Conservation (phyloP, 441 rosid species). For the Omphalea diandra region DNA sequence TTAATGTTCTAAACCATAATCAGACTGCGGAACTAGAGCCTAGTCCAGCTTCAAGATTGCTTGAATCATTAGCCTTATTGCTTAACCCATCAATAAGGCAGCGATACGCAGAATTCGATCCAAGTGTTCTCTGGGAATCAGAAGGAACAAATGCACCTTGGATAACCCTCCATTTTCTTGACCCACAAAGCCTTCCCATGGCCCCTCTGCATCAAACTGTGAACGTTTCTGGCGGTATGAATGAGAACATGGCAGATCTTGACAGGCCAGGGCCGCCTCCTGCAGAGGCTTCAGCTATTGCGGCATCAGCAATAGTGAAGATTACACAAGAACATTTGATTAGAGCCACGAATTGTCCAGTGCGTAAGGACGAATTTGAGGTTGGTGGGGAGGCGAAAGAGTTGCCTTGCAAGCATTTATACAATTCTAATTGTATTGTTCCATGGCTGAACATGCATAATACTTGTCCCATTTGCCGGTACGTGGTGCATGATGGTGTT, state of each 20-base stretch:
- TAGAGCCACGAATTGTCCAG: conserved; percentile 49
- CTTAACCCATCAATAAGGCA: conserved; percentile 25
- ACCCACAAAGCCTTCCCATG: conserved; percentile 8
- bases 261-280: conserved; percentile 52
- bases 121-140: conserved; percentile 41
- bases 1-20: conserved; percentile 38
- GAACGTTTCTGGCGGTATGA: not conserved
- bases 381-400: conserved; percentile 48
- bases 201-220: not conserved
- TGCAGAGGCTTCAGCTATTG: conserved; percentile 42
- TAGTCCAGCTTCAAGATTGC: conserved; percentile 13
- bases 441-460: conserved; percentile 71
- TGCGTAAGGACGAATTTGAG: conserved; percentile 72
- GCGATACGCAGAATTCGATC: conserved; percentile 1
- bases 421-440: conserved; percentile 61
- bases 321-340: conserved; percentile 36
- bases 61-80: conserved; percentile 27
- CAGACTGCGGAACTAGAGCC: conserved; percentile 18
- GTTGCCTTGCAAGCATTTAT: conserved; percentile 69
- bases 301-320: conserved; percentile 40
- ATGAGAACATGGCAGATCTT: conserved; percentile 15
- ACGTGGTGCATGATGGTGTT: conserved; percentile 26
- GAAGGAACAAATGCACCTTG: conserved; percentile 39
- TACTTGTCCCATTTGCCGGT: conserved; percentile 78
- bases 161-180: conserved; percentile 53